Evolutionary conservation across 2,329 filamentous ascomycete species (phyloP).

Genomic region (Pseudopyricularia javanii): DNA sequence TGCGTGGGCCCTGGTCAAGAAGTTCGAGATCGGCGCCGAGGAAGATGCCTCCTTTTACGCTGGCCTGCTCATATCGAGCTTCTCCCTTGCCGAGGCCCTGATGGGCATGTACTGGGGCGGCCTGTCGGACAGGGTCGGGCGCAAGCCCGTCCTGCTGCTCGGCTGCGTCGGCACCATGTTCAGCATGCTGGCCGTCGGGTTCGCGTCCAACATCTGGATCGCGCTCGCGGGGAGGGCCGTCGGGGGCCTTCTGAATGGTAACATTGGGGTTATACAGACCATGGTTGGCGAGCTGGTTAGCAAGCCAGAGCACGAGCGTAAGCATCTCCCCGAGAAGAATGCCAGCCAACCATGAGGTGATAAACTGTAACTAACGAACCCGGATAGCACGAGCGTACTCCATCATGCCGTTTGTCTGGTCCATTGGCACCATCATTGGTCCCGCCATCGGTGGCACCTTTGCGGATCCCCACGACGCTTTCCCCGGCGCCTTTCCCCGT

Average conservation of each 20-base stretch:
- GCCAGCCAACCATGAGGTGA: no score
- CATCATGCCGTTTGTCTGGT: constrained; percentile 68
- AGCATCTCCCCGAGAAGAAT: no score
- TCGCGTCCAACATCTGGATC: constrained; percentile 27
- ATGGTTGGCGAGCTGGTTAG: constrained; percentile 30
- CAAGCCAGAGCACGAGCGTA: constrained; percentile 24
- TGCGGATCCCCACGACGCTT: not conserved
- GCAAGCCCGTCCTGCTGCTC: constrained; percentile 17
- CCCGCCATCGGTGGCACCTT: constrained; percentile 56
- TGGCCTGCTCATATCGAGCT: constrained; percentile 32
- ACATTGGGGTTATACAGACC: constrained; percentile 26
- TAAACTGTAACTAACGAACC: no score
- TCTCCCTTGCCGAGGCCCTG: constrained; percentile 27
- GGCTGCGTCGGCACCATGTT: constrained; percentile 19
- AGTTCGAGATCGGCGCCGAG: constrained; percentile 24
- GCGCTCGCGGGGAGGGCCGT: constrained; percentile 26
- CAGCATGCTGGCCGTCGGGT: constrained; percentile 27
- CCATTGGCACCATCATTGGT: constrained; percentile 77
- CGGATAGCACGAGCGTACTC: no score
- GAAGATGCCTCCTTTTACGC: constrained; percentile 33
- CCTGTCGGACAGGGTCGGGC: constrained; percentile 25
- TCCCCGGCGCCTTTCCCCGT: not conserved
- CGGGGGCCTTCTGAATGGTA: constrained; percentile 25
- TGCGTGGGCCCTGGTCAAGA: constrained; percentile 26
- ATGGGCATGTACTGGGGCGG: constrained; percentile 28